A percentile compares a stretch with the other conserved stretches of the same genome.
Evolutionary conservation across 257 asterid genomes (phyloP).

Genomic region (Capsicum rhomboideum): DNA sequence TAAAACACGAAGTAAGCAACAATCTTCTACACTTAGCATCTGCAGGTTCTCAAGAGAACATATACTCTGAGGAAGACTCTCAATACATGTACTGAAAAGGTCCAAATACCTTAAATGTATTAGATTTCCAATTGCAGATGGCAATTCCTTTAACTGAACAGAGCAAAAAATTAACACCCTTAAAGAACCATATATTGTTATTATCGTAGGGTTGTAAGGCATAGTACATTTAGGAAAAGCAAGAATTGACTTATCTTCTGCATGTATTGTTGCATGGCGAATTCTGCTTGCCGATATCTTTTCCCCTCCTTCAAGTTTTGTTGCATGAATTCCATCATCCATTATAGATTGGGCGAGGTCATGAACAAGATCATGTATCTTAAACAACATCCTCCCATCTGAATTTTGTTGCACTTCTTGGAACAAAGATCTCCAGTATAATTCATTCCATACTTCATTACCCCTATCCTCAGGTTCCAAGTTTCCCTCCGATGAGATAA

Average conservation of each 20-base stretch:
- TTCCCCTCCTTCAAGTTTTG: background rate
- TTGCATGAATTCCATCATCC: constrained; percentile 8
- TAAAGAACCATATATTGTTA: constrained; percentile 5
- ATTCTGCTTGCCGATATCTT: background rate
- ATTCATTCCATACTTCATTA: background rate
- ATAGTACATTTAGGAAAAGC: constrained; percentile 9
- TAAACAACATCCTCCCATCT: background rate
- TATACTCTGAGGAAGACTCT: constrained; percentile 12
- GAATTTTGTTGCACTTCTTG: background rate
- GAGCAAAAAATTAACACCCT: background rate
- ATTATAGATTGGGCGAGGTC: constrained; percentile 29
- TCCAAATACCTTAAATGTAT: constrained; percentile 21
- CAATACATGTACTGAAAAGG: constrained; percentile 1
- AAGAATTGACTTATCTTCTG: background rate
- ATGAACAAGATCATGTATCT: constrained; percentile 28
- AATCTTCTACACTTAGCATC: constrained; percentile 8
- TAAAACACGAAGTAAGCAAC: background rate
- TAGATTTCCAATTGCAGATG: constrained; percentile 7
- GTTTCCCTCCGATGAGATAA: background rate
- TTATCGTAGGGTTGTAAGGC: background rate
- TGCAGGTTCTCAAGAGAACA: constrained; percentile 27
- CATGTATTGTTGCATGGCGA: constrained; percentile 2
- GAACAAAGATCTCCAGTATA: constrained; percentile 8
- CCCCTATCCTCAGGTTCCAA: background rate
- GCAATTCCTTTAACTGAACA: background rate